Conservation (phyloP, 2,329 filamentous ascomycete species). For the Podosphaera xanthii region DNA sequence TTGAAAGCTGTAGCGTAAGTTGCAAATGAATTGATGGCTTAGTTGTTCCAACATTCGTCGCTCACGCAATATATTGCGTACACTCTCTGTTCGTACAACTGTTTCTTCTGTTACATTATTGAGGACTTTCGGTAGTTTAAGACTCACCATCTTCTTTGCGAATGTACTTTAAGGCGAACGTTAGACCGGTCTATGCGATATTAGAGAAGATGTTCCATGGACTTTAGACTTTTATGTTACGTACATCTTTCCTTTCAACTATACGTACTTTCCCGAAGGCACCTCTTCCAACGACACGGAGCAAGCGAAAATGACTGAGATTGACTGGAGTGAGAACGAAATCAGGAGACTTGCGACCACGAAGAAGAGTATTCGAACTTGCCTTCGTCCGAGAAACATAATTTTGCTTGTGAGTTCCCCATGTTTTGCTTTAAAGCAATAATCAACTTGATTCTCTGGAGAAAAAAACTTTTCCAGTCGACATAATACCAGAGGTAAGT, state of each 20-base stretch:
- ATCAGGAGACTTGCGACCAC: not conserved
- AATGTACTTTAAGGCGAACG: constrained; percentile 95
- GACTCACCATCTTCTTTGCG: constrained; percentile 30
- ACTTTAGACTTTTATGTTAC: not conserved
- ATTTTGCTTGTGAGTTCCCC: not conserved
- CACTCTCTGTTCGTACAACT: constrained; percentile 95
- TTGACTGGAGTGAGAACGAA: constrained; percentile 38
- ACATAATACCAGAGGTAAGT: no score
- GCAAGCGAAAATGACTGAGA: constrained; percentile 85
- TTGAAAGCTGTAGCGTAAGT: constrained; percentile 95
- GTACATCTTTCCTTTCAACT: constrained; percentile 86
- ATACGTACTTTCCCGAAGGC: constrained; percentile 98
- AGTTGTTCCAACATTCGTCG: constrained; percentile 94
- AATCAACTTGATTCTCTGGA: no score
- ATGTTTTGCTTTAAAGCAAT: not conserved
- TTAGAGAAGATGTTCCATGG: not conserved
- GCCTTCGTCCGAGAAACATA: not conserved
- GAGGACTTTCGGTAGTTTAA: not conserved
- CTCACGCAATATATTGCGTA: constrained; percentile 94
- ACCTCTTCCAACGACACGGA: constrained; percentile 89
- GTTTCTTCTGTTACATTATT: constrained; percentile 9
- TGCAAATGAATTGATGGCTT: constrained; percentile 95
- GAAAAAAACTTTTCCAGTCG: no score
- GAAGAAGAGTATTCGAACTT: constrained; percentile 7
- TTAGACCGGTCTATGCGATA: constrained; percentile 29